Base-by-base conservation (phyloP, 2,329 filamentous ascomycete species). In the Fusarium nodosum region DNA sequence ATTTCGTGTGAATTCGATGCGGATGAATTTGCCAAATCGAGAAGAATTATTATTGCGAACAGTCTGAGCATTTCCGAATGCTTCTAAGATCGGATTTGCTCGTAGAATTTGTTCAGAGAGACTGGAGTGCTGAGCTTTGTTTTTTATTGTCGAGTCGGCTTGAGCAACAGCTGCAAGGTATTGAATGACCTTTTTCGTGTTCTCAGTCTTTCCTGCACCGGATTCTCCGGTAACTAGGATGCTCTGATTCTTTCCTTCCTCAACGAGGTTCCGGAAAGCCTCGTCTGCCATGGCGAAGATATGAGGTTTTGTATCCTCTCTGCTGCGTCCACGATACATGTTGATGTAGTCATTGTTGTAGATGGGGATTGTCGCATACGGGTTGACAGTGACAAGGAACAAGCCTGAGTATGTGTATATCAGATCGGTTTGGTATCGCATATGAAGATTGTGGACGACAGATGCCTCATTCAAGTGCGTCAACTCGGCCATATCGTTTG, bases 101-200 rank as follows among this genome's bases (percentile, higher is more conserved):
- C 95, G 89, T 42, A 99, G 83, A 36, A 99, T 99, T 80, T 99
- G 97, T 73, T 97, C 94, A 1, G 97, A 98, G 12, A 99, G 88
- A 63, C 93, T 97, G 15, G 93, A 92, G 66, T 95, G 88, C 69
- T 86, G 84, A 6, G 79, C 77, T 83, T 90, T 81, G 82, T 84
- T 81, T 84, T 90, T 82, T 79, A 87, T 77, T 3, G 91, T 86
- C 0, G 90, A 90, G 63, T 98, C 95, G 0, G 93, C 89, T 42
- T 93, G 92, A 12, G 96, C 96, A 46, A 99, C 96, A 2, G 96
- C 94, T 16, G 96, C 96, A 44, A 99, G 88, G 77, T 99, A 99
- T 76, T 99, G 97, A 57, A 99, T 99, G 72, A 99, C 96, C 79
- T 99, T 99, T 78, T 99, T 99, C 18, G 96, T 99, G 78, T 99